Conservation (phyloP, 805 yeast species). For the Cyberlindnera misumaiensis region DNA sequence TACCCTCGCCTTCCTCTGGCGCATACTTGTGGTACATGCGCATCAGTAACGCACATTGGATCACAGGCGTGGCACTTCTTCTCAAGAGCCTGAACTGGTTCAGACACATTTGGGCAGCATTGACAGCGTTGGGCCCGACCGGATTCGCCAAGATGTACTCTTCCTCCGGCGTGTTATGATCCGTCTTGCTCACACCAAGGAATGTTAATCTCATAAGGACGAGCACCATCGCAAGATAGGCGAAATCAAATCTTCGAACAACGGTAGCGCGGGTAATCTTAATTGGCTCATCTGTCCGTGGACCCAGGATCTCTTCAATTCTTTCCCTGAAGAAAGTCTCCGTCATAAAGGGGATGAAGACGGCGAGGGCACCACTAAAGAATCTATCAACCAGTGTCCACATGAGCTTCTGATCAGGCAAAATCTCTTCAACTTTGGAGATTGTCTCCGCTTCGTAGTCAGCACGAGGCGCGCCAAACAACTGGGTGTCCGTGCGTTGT, state of each 20-base stretch:
- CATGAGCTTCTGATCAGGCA: slow-evolving; percentile 18
- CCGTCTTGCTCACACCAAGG: slow-evolving; percentile 14
- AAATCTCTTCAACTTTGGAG: slow-evolving; percentile 13
- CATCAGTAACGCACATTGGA: slow-evolving; percentile 49
- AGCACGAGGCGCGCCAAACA: slow-evolving; percentile 4
- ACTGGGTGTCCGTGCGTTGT: slow-evolving; percentile 11
- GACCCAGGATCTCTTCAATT: slow-evolving; percentile 9
- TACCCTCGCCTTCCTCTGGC: slow-evolving; percentile 54
- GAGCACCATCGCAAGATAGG: slow-evolving; percentile 17
- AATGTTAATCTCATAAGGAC: slow-evolving; percentile 20
- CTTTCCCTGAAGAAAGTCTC: slow-evolving; percentile 13
- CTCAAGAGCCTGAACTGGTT: slow-evolving; percentile 46
- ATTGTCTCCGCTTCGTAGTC: slow-evolving; percentile 19
- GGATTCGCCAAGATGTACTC: slow-evolving; percentile 39
- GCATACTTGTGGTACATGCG: slow-evolving; percentile 42
- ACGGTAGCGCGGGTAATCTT: slow-evolving; percentile 8
- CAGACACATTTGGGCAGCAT: slow-evolving; percentile 47
- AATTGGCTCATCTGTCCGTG: slow-evolving; percentile 6
- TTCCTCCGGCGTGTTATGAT: slow-evolving; percentile 15
- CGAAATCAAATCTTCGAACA: slow-evolving; percentile 21
- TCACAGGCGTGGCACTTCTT: slow-evolving; percentile 40
- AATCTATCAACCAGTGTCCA: slow-evolving; percentile 21
- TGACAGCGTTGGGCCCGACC: slow-evolving; percentile 36
- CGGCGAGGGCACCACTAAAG: slow-evolving; percentile 13
- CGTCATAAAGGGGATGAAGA: slow-evolving; percentile 23